A percentile compares a stretch with the other conserved stretches of the same genome.
phyloP scores from a whole-genome alignment of 768 basidiomycete genomes.

The Sarcomyxa edulis region DNA sequence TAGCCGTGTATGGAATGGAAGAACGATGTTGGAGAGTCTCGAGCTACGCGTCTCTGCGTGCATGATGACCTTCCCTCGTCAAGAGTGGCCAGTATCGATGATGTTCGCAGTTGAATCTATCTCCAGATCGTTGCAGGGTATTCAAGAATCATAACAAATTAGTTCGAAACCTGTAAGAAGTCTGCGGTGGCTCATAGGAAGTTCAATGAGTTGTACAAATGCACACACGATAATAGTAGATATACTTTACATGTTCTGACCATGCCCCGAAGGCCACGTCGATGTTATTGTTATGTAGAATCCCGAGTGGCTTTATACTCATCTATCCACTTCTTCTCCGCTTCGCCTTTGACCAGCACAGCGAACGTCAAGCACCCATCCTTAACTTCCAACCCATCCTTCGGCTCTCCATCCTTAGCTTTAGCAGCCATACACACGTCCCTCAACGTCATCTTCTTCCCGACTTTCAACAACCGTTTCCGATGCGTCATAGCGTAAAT shows the following conservation, averaged over 20 bases:
- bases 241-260: neutral
- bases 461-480: slow-evolving; percentile 82
- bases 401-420: slow-evolving; percentile 49
- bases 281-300: neutral
- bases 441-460: slow-evolving; percentile 80
- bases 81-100: too few relatives aligned
- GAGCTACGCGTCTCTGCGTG: too few relatives aligned
- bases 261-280: neutral
- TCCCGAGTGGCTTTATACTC: slow-evolving; percentile 68
- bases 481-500: slow-evolving; percentile 80
- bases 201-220: too few relatives aligned
- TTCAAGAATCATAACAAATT: too few relatives aligned
- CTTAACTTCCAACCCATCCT: slow-evolving; percentile 80
- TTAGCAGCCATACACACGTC: slow-evolving; percentile 68
- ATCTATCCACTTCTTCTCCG: slow-evolving; percentile 82
- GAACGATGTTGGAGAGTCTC: too few relatives aligned
- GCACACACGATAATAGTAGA: too few relatives aligned
- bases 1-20: too few relatives aligned
- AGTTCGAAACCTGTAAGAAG: too few relatives aligned
- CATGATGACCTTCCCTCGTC: too few relatives aligned
- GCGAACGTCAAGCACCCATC: slow-evolving; percentile 80
- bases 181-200: too few relatives aligned
- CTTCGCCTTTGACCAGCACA: slow-evolving; percentile 69
- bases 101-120: too few relatives aligned
- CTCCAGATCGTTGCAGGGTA: too few relatives aligned